Evolutionary conservation across 371 early-diverging fungal genomes (phyloP).

Genomic region (Umbelopsis sp.): DNA sequence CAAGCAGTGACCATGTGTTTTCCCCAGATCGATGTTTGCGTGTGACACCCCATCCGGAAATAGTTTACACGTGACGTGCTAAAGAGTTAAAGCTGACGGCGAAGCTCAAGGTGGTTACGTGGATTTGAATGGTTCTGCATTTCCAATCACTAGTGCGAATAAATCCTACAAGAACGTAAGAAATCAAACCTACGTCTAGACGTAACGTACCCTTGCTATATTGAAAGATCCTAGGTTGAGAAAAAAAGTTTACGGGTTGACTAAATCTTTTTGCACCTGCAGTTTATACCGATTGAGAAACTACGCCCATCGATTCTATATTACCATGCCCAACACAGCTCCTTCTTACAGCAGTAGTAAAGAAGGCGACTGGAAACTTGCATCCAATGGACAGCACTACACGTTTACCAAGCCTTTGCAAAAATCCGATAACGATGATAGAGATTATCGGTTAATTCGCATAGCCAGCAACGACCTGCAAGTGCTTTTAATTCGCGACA

Average conservation of each 20-base stretch:
- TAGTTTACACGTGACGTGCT: not conserved
- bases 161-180: conserved; percentile 13
- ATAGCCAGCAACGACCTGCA: conserved; percentile 76
- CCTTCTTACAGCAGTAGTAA: not conserved
- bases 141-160: not conserved
- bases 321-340: conserved; percentile 4
- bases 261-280: not conserved
- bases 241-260: not conserved
- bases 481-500: conserved; percentile 79
- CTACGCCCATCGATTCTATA: conserved; percentile 7
- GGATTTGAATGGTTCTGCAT: not conserved
- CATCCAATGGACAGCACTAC: conserved; percentile 39
- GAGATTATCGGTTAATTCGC: conserved; percentile 82
- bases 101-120: not conserved
- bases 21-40: too few species aligned
- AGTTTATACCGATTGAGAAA: conserved; percentile 7
- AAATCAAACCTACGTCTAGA: not conserved
- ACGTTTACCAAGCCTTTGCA: conserved; percentile 48
- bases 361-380: conserved; percentile 41
- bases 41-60: not conserved
- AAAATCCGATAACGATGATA: conserved; percentile 74
- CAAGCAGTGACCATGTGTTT: too few species aligned
- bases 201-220: not conserved
- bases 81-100: conserved; percentile 1
- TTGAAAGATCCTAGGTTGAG: too few species aligned